Evolutionary conservation across 225 moss, liverwort and hornwort genomes (phyloP).

Genomic region (Ulota crispa): DNA sequence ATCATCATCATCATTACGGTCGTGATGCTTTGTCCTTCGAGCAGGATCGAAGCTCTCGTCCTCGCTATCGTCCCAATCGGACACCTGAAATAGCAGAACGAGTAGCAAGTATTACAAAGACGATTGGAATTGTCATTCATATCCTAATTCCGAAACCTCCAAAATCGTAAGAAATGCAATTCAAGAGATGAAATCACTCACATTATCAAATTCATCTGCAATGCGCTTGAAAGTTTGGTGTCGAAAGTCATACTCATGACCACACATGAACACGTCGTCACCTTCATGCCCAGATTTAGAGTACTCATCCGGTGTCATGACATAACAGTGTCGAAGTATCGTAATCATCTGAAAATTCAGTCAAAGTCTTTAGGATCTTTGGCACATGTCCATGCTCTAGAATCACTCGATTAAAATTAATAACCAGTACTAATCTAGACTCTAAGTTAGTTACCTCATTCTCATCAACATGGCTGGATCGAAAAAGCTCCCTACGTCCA

Average conservation of each 20-base stretch:
- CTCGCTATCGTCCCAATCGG: constrained; percentile 58
- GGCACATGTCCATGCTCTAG: not conserved
- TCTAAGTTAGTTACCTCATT: constrained; percentile 57
- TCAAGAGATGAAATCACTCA: constrained; percentile 27
- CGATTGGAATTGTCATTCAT: not conserved
- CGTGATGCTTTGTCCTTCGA: constrained; percentile 44
- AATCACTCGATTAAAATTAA: not conserved
- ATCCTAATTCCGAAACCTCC: not conserved
- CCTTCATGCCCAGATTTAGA: constrained; percentile 71
- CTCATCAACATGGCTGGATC: constrained; percentile 66
- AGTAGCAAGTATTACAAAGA: not conserved
- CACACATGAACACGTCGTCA: constrained; percentile 92
- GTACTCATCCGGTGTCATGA: constrained; percentile 71
- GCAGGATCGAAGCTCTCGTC: constrained; percentile 69
- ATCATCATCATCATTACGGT: constrained; percentile 33
- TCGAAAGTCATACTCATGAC: constrained; percentile 83
- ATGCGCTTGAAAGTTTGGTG: constrained; percentile 89
- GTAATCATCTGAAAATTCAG: constrained; percentile 61
- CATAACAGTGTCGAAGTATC: constrained; percentile 80
- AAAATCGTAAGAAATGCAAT: constrained; percentile 7
- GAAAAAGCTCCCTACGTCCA: constrained; percentile 85
- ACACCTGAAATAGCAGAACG: constrained; percentile 33
- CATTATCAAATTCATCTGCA: constrained; percentile 76
- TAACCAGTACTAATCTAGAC: not conserved
- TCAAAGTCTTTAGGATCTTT: not conserved